Evolutionary conservation across 2,329 filamentous ascomycete genomes (phyloP), one percentile per base, ranked within the genome.

Genomic region (Fusarium sp.): DNA sequence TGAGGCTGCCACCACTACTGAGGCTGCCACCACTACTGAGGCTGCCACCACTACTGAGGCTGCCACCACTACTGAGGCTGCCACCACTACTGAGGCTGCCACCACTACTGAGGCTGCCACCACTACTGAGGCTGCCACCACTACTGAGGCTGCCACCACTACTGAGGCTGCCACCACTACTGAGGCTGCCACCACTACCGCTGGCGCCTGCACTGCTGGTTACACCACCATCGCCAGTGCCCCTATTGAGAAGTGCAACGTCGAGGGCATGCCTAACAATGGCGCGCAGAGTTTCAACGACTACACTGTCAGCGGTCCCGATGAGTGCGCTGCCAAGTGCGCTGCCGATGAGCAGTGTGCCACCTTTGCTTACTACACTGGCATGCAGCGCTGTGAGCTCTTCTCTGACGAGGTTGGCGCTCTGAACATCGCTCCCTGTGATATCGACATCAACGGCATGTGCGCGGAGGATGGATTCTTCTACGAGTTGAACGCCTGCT

Each of bases 1-100:
- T 6, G 24, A 24, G 24, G 24, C 24, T 10, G 11, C 45, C 8
- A 34, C 34, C 12, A 64, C 60, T 10, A 56, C 61, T 11, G 48
- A 40, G 44, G 25, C 38, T 10, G 11, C 45, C 8, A 34, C 34
- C 15, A 64, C 60, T 11, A 57, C 61, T 3, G 58, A 62, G 18
- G 51, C 48, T 13, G 54, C 13, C 25, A 34, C 32, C 20, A 62
- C 60, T 1, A 62, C 60, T 6, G 24, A 24, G 24, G 24, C 24
- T 10, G 11, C 45, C 8, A 34, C 34, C 12, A 64, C 60, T 10
- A 56, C 61, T 11, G 48, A 40, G 44, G 25, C 38, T 10, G 11
- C 45, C 8, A 34, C 34, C 15, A 64, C 60, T 11, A 57, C 61
- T 3, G 58, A 62, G 18, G 51, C 48, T 13, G 54, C 13, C 25